Base-by-base conservation (phyloP, 352 stramenopile genomes). In the Phytophthora ramorum region DNA sequence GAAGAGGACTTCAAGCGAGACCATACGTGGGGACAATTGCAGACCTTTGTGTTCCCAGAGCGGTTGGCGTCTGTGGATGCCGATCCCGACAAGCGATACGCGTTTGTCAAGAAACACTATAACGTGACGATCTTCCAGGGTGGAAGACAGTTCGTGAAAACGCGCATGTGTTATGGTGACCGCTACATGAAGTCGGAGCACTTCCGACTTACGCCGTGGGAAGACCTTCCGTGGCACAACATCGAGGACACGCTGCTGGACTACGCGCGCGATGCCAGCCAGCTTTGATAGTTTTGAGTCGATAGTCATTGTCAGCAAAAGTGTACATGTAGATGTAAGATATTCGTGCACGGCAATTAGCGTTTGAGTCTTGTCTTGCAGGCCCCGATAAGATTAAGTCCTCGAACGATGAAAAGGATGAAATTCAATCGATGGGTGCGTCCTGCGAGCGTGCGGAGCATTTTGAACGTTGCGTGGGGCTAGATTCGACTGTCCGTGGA, bases 141-240 rank as follows among this genome's bases (percentile, higher is more conserved):
- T 43, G 51, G 38, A 13, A 52, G 45, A 2, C 35, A 72, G 43
- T 71, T 77, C 14, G 60, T 72, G 24, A 69, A 66, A 32, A 77
- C 69, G 3, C 54, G 63, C 46, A 77, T 71, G 64, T 77, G 69
- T 30, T 71, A 78, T 22, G 70, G 66, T 5, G 70, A 69, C 14
- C 48, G 60, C 3, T 68, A 55, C 14, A 30, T 75, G 38, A 58
- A 60, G 19, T 73, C 55, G 19, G 50, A 40, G 16, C 61, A 71
- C 37, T 78, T 75, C 41, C 20, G 30, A 38, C 51, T 78, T 13
- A 74, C 61, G 19, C 34, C 55, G 14, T 61, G 66, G 59, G 30
- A 52, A 32, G 51, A 67, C 1, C 60, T 75, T 13, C 65, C 70
- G 2, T 78, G 64, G 64, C 41, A 65, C 16, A 50, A 71, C 16